Evolutionary conservation across 768 basidiomycete species (phyloP), one percentile per base, ranked within the genome.

Genomic region (Trametes villosa): DNA sequence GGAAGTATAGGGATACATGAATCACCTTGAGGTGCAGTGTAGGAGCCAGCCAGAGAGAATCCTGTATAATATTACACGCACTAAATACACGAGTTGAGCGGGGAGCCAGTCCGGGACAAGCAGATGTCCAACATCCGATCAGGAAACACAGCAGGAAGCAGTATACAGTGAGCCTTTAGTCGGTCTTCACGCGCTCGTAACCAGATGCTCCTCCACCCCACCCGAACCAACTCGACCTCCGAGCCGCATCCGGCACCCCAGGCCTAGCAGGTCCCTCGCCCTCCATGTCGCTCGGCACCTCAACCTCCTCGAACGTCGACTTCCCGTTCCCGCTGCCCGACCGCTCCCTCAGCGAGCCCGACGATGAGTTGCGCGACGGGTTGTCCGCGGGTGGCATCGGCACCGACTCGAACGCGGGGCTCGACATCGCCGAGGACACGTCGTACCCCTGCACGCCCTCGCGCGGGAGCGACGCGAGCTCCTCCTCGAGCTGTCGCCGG

Each of bases 281-380:
- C 62, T 91, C 89, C 15, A 79, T 80, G 63, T 91, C 89, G 57
- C 86, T 87, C 41, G 84, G 83, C n/a, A 86, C 84, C 60, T 87
- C 85, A 2, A 86, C 81, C 74, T 91, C 87, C 65, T 91, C 90
- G 62, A 87, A 88, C 17, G 62, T 56, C 29, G 48, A 51, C 53
- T 42, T 47, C 18, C n/a, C n/a, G n/a, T n/a, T n/a, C n/a, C n/a
- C n/a, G n/a, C 57, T 40, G 38, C 48, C 76, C 12, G 77, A 74
- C 45, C 85, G 78, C 67, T 80, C 81, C 40, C 84, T 77, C 7
- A 80, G 48, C 69, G 61, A 64, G 30, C 78, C 78, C 8, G 78
- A 76, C 20, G 82, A 83, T 26, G 63, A 58, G 34, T 68, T 67
- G 26, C 75, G 70, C 20, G 77, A 69, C 26, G 60, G 60, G 24